A percentile compares a stretch with the other conserved stretches of the same genome.
Evolutionary conservation across 345 rosid genomes (phyloP).

Genomic region (Eucalyptus marginata): DNA sequence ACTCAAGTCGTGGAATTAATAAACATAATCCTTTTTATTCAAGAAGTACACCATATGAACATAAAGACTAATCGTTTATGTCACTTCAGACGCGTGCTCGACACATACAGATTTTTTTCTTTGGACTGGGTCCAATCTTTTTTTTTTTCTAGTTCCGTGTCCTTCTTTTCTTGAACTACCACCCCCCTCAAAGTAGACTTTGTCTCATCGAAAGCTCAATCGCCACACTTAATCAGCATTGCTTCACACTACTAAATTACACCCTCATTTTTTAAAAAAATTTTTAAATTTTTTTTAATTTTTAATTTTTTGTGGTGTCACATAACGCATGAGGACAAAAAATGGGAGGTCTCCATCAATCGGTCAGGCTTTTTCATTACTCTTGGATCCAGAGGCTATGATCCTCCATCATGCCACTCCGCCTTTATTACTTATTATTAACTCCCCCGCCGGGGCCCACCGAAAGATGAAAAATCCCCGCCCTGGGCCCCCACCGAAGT

Average conservation of each 20-base stretch:
- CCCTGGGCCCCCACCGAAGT: fast-evolving
- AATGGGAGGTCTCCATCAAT: background rate
- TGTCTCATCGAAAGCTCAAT: background rate
- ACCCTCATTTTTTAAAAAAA: background rate
- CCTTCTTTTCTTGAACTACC: background rate
- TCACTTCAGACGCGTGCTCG: fast-evolving
- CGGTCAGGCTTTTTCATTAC: background rate
- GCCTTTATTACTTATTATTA: background rate
- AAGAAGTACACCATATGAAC: background rate
- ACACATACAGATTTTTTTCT: background rate
- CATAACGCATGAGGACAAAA: background rate
- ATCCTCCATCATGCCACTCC: background rate
- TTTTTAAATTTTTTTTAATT: too few species aligned
- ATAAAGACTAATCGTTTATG: fast-evolving
- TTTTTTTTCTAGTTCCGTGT: background rate
- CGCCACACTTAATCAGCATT: background rate
- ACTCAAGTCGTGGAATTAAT: background rate
- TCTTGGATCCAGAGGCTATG: background rate
- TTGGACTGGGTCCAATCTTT: background rate
- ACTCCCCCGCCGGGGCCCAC: background rate
- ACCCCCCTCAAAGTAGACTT: background rate
- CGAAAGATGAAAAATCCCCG: fast-evolving
- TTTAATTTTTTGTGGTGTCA: background rate
- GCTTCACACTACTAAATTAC: background rate
- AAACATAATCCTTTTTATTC: background rate